Percentiles rank a stretch among this genome's conserved stretches.
phyloP scores from a whole-genome alignment of 2,329 filamentous ascomycete species.

The Didymellaceae sp. region DNA sequence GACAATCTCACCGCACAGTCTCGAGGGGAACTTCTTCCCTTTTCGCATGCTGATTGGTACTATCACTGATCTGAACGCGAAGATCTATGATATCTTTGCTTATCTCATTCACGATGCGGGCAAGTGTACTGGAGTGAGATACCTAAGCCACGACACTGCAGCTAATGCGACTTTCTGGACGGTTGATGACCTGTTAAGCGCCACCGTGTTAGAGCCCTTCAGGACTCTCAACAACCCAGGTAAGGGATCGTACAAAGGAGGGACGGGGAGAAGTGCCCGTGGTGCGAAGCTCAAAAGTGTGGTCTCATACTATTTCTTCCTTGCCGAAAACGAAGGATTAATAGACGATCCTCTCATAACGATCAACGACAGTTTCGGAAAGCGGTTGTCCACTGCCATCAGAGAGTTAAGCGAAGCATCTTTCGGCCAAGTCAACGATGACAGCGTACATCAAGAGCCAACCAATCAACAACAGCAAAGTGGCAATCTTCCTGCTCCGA shows the following conservation, averaged over 20 bases:
- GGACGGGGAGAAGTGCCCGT: neutral
- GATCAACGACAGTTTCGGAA: neutral
- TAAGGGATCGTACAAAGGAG: neutral
- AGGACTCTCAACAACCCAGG: constrained; percentile 8
- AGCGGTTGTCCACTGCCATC: constrained; percentile 6
- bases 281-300: constrained; percentile 14
- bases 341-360: constrained; percentile 3
- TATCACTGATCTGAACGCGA: neutral
- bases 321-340: constrained; percentile 19
- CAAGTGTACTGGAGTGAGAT: neutral
- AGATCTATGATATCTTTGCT: neutral
- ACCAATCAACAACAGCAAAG: neutral
- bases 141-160: neutral
- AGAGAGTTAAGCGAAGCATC: neutral
- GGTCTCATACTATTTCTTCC: constrained; percentile 20
- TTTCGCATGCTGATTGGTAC: constrained; percentile 4
- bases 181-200: neutral
- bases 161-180: neutral
- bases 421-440: neutral
- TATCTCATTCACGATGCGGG: constrained; percentile 2
- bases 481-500: too few species aligned
- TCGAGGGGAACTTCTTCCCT: constrained; percentile 2
- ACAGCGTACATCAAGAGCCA: too few species aligned
- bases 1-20: neutral
- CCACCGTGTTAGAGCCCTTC: constrained; percentile 1